Conservation (phyloP, 768 basidiomycete genomes). For the Amanita rimosa region DNA sequence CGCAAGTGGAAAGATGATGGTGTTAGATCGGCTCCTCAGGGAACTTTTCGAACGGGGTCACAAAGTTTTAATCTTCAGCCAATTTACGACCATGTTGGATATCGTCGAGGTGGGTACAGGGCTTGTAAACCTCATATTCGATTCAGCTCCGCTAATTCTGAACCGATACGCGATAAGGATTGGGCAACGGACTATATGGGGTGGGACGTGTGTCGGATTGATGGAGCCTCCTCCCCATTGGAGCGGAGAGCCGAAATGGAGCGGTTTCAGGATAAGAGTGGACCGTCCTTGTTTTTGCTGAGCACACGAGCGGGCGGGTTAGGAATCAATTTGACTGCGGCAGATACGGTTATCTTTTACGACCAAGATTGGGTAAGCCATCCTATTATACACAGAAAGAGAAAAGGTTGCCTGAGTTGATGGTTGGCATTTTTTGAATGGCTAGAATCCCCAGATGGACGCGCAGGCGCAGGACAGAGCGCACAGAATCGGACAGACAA, state of each 20-base stretch:
- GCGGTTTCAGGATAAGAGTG: slow-evolving; percentile 65
- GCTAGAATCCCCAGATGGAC: slow-evolving; percentile 91
- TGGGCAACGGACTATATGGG: slow-evolving; percentile 83
- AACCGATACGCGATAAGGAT: slow-evolving; percentile 34
- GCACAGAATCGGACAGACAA: slow-evolving; percentile 92
- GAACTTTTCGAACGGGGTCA: slow-evolving; percentile 73
- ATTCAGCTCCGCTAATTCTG: not conserved
- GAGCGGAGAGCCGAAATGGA: slow-evolving; percentile 82
- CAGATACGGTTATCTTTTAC: slow-evolving; percentile 90
- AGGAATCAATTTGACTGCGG: slow-evolving; percentile 71
- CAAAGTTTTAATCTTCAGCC: slow-evolving; percentile 82
- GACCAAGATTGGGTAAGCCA: slow-evolving; percentile 84
- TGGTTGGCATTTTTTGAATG: too few relatives aligned
- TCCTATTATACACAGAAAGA: too few relatives aligned
- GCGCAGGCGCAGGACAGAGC: slow-evolving; percentile 92
- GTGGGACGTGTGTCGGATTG: slow-evolving; percentile 84
- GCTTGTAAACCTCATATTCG: not conserved
- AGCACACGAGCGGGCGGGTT: slow-evolving; percentile 74
- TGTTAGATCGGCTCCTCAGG: slow-evolving; percentile 78
- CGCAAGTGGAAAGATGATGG: slow-evolving; percentile 94
- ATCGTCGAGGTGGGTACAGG: slow-evolving; percentile 65
- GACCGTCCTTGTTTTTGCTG: slow-evolving; percentile 68
- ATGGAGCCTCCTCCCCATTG: slow-evolving; percentile 73
- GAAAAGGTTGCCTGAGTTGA: too few relatives aligned
- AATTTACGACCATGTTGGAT: slow-evolving; percentile 95